Evolutionary conservation across 371 early-diverging fungal species (phyloP).

Genomic region (Parasitella parasitica): DNA sequence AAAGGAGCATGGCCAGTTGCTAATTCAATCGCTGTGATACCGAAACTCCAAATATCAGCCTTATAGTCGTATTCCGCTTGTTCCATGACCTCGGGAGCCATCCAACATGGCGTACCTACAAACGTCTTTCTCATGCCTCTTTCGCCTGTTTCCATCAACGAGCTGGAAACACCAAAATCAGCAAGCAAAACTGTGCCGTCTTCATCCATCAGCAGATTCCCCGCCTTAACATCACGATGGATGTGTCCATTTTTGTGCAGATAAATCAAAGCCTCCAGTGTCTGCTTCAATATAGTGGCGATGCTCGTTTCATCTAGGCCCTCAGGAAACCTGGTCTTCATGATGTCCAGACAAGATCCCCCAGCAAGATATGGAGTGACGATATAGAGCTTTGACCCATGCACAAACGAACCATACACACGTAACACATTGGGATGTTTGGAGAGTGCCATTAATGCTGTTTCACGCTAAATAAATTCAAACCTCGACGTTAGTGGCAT

Average conservation of each 20-base stretch:
- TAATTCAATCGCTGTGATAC: constrained; percentile 88
- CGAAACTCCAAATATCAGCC: constrained; percentile 94
- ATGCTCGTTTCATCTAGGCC: constrained; percentile 84
- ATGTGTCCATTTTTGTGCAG: constrained; percentile 87
- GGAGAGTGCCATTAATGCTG: constrained; percentile 84
- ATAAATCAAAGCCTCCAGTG: constrained; percentile 82
- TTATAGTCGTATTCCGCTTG: constrained; percentile 83
- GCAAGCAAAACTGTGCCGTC: constrained; percentile 83
- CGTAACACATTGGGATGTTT: constrained; percentile 84
- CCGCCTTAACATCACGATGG: constrained; percentile 92
- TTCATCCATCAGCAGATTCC: constrained; percentile 83
- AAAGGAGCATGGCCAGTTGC: constrained; percentile 93
- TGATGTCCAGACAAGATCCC: constrained; percentile 87
- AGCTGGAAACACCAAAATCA: constrained; percentile 89
- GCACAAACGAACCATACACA: constrained; percentile 83
- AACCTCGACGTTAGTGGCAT: background rate
- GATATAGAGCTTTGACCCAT: constrained; percentile 78
- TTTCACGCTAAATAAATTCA: constrained; percentile 63
- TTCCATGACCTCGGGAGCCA: constrained; percentile 86
- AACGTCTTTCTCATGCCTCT: constrained; percentile 81
- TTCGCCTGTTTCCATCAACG: constrained; percentile 78
- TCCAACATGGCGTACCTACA: constrained; percentile 93
- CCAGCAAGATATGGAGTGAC: constrained; percentile 81
- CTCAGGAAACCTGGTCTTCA: constrained; percentile 79
- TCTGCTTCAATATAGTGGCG: constrained; percentile 86